Conservation (phyloP, 257 asterid genomes). For the Pogostemon cablin region DNA sequence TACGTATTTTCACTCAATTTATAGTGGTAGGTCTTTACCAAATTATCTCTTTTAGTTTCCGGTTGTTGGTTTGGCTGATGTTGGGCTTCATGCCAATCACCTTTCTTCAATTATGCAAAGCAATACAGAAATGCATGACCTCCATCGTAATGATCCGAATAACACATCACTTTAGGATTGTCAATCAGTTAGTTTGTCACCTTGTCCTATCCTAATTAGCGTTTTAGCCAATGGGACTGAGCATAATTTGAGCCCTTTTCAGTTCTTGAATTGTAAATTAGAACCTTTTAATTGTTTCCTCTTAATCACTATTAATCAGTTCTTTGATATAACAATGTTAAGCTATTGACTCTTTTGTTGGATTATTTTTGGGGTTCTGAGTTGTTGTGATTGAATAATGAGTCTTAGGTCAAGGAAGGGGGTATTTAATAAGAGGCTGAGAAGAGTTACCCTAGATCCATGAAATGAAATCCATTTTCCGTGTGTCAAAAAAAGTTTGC, state of each 20-base stretch:
- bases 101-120: too few species aligned
- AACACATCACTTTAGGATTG: too few species aligned
- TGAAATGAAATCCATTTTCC: conserved; percentile 53
- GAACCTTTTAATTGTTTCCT: conserved; percentile 3
- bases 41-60: too few species aligned
- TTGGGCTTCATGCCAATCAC: too few species aligned
- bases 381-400: conserved; percentile 44
- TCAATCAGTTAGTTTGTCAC: too few species aligned
- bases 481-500: conserved; percentile 61
- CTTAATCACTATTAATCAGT: conserved; percentile 23
- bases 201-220: too few species aligned
- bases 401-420: conserved; percentile 43
- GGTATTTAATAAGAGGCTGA: conserved; percentile 46
- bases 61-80: too few species aligned
- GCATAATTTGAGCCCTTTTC: conserved; percentile 32
- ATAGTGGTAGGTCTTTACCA: too few species aligned
- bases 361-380: conserved; percentile 19
- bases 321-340: conserved; percentile 33
- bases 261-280: conserved; percentile 45
- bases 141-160: too few species aligned
- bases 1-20: too few species aligned
- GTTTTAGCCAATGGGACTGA: too few species aligned
- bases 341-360: conserved; percentile 18
- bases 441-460: conserved; percentile 73
- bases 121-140: too few species aligned